A percentile compares a stretch with the other conserved stretches of the same genome.
These are phyloP conservation scores for Wickerhamomyces rabaulensis DNA, from an alignment of 805 yeast species.

Conservation along the genomic window DNA sequence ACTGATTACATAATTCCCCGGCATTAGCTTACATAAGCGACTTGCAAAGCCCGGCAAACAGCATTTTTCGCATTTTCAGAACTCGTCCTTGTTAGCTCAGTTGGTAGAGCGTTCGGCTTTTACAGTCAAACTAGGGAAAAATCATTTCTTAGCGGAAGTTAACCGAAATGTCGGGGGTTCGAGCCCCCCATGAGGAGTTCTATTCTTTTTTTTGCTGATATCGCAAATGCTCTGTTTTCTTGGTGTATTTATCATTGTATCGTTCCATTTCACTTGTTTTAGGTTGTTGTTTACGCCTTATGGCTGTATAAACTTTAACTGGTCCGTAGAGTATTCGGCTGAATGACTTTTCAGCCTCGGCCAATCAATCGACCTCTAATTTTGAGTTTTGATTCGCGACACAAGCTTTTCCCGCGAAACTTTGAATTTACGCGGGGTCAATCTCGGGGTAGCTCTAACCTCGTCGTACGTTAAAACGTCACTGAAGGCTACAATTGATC, in stretches of 20 bases:
- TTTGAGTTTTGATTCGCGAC: no score
- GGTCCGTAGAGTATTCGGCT: no score
- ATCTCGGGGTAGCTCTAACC: neutral
- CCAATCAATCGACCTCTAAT: neutral
- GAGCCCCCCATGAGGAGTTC: conserved; percentile 19
- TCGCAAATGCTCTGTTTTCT: no score
- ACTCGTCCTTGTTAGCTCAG: conserved; percentile 18
- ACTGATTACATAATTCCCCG: no score
- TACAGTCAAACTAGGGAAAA: conserved; percentile 10
- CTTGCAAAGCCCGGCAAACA: no score
- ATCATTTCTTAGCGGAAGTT: conserved; percentile 11
- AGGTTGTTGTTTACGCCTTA: no score
- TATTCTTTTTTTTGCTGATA: conserved; percentile 7
- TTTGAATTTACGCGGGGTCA: neutral
- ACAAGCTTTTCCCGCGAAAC: no score
- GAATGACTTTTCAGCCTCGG: neutral
- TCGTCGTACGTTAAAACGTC: no score
- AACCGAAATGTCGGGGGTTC: conserved; percentile 18
- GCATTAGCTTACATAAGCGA: no score
- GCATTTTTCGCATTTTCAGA: neutral
- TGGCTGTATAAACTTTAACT: no score
- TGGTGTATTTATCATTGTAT: no score
- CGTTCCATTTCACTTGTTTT: no score
- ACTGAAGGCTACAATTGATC: neutral
- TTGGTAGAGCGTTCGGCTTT: conserved; percentile 18